Evolutionary conservation across 2,329 filamentous ascomycete species (phyloP), one percentile per base, ranked within the genome.

Genomic region (Ophiostoma tasmaniense): DNA sequence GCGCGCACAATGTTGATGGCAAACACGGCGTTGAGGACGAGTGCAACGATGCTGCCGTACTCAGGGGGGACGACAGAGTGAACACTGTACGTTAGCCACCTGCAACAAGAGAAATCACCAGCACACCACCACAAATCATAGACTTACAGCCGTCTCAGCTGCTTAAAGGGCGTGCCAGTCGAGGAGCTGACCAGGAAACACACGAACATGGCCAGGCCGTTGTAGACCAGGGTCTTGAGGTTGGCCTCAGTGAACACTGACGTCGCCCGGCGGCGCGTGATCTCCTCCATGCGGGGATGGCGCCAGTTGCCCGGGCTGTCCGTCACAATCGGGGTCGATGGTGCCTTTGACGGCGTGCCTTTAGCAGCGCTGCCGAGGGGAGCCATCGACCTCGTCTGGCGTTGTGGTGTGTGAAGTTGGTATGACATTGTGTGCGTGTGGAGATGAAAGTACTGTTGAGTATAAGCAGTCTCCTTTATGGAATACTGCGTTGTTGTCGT

Each of bases 261-360:
- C 25, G 89, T 89, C 77, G 91, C 89, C 76, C 93, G 91, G 67
- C 95, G 88, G 72, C 86, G 85, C 20, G 90, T 88, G 76, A 99
- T 96, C 79, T 98, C 94, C 75, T 92, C 85, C 73, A 97, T 84
- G 72, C 90, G 88, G 42, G 95, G 95, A 78, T 99, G 95, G 75
- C 89, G 87, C 94, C 95, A 99, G 76, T 89, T 92, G 68, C 94
- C 93, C 7, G 91, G 85, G 74, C 84, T 87, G 67, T 87, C 85
- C 35, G 78, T 76, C 59, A 74, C 72, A 28, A 75, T 71, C 0
- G 78, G 72, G 8, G 68, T 67, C 13, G 64, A 28, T 8, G 70
- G 64, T 2, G 66, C 37, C 66, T 28, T 66, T 13, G 65, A 14
- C 35, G 69, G 62, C 39, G 68, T 55, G 13, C 39, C 30, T 22